Evolutionary conservation across 192 early-diverging fungal species (phyloP), one percentile per base, ranked within the genome.

Genomic region (Phlyctochytrium bullatum): DNA sequence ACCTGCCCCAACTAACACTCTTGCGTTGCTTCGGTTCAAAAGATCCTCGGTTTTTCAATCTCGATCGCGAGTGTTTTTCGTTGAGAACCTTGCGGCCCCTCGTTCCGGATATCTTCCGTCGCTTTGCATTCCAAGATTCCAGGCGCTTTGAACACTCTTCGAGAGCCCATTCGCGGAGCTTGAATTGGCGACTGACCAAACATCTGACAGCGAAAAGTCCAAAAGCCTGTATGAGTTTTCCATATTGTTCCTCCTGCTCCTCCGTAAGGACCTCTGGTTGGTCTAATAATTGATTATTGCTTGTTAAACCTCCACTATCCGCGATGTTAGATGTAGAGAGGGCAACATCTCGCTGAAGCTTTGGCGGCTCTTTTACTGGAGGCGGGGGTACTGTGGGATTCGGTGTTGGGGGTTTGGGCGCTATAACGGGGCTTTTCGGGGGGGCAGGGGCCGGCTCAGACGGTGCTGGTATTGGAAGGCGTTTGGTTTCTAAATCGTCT

Each of bases 81-180:
- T 47, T 14, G 20, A 47, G 40, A 47, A 20, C 20, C 20, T 47
- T 47, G 40, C 40, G 40, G 20, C 6, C 20, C 40, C 40, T 47
- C 40, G 20, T 47, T 14, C 20, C 10, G 40, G 40, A 14, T 47
- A 6, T 47, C 6, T 20, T 47, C 63, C 16, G 32, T 74, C 12
- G 36, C 61, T 30, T 75, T 67, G 29, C 64, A 63, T 58, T 67
- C 69, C 65, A 61, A 12, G 33, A 32, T 12, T 82, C 73, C n/a
- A 83, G 36, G 28, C 76, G 53, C 36, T 75, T 64, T 23, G 65
- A 74, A 34, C 86, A 66, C 64, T 89, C 72, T 17, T 72, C 71
- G 27, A 89, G 30, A 34, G 88, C 88, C 34, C 75, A 74, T 33
- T 88, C 76, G 27, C 83, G 74, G 24, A 86, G 72, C 6, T 66